Evolutionary conservation across 306 rosid genomes (phyloP).

Genomic region (Castanopsis chinensis): DNA sequence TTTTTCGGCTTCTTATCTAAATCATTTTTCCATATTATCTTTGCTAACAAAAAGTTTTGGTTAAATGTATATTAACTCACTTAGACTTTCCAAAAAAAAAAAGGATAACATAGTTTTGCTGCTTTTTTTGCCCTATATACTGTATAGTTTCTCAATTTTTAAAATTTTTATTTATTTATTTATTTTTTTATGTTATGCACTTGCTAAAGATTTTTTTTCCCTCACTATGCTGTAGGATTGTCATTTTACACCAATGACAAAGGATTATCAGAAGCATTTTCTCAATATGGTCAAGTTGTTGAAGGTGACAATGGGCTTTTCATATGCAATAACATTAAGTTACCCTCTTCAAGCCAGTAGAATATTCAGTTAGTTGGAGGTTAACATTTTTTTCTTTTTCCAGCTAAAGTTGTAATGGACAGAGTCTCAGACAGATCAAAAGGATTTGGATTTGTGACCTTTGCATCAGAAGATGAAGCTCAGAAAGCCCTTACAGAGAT

Average conservation of each 20-base stretch:
- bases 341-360: neutral
- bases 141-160: neutral
- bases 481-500: constrained; percentile 65
- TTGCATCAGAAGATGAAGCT: constrained; percentile 82
- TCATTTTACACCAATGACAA: constrained; percentile 67
- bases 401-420: constrained; percentile 79
- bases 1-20: too few relatives aligned
- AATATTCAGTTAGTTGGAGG: constrained; percentile 7
- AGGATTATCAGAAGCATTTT: constrained; percentile 74
- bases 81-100: neutral
- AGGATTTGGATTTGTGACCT: constrained; percentile 91
- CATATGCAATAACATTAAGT: constrained; percentile 12
- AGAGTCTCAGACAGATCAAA: constrained; percentile 73
- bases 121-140: too few relatives aligned
- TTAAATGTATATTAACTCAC: neutral
- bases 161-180: too few relatives aligned
- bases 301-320: constrained; percentile 53
- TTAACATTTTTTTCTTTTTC: constrained; percentile 22
- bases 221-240: constrained; percentile 48
- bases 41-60: neutral
- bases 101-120: too few relatives aligned
- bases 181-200: too few relatives aligned
- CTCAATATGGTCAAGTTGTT: constrained; percentile 75
- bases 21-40: neutral
- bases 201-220: neutral